Conservation (phyloP, 306 rosid genomes). For the Rosa multiflora region DNA sequence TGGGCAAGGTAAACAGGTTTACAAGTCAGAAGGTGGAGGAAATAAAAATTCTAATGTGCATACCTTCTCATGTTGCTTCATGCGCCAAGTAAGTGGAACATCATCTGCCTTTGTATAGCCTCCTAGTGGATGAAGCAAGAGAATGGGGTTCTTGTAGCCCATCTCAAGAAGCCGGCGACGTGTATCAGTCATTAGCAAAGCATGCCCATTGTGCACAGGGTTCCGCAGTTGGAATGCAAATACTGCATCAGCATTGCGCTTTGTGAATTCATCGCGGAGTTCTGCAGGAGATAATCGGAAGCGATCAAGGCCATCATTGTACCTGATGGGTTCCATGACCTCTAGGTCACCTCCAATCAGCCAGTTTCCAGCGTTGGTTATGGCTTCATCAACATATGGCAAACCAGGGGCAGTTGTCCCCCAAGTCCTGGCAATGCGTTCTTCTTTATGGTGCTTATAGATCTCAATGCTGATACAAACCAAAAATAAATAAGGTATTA, state of each 20-base stretch:
- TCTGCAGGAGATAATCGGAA: conserved; percentile 84
- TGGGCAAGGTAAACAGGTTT: neutral
- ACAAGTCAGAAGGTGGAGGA: neutral
- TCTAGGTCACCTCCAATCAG: conserved; percentile 96
- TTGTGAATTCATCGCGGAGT: conserved; percentile 79
- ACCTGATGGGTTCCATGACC: conserved; percentile 82
- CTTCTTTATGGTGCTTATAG: conserved; percentile 95
- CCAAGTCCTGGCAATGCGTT: conserved; percentile 95
- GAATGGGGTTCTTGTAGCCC: conserved; percentile 96
- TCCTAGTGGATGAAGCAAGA: conserved; percentile 95
- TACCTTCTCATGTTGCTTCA: conserved; percentile 99
- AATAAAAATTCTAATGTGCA: neutral
- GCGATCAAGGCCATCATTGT: conserved; percentile 90
- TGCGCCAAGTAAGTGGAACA: conserved; percentile 94
- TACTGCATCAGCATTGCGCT: conserved; percentile 92
- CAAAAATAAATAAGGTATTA: conserved; percentile 15
- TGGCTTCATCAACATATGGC: conserved; percentile 86
- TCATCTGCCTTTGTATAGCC: conserved; percentile 99
- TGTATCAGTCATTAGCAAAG: conserved; percentile 94
- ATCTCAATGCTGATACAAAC: conserved; percentile 73
- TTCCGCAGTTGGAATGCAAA: conserved; percentile 95
- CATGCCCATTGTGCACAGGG: conserved; percentile 99
- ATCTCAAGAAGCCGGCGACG: conserved; percentile 90
- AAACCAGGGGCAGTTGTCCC: conserved; percentile 89
- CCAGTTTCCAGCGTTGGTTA: conserved; percentile 87